These are phyloP conservation scores for Sclerotinia sclerotiorum DNA, from an alignment of 2,329 filamentous ascomycete species.

Conservation along the genomic window DNA sequence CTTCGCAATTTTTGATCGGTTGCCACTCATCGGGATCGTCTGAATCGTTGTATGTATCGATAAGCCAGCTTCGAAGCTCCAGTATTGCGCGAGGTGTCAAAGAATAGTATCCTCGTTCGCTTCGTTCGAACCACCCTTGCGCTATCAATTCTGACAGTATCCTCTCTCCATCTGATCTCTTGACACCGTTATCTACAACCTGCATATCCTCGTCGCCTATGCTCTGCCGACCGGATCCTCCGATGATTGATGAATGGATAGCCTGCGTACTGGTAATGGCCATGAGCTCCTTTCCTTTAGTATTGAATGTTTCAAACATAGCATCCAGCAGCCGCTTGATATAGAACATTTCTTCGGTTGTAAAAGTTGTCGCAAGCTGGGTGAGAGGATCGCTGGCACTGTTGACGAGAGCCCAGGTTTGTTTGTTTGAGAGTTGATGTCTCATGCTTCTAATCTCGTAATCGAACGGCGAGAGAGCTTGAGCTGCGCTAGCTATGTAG, in stretches of 20 bases:
- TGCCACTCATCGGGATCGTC: constrained; percentile 61
- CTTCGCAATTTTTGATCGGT: constrained; percentile 82
- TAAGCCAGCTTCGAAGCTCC: constrained; percentile 80
- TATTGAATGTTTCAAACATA: constrained; percentile 91
- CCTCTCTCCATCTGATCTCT: constrained; percentile 73
- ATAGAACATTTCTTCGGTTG: constrained; percentile 82
- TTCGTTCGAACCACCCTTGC: constrained; percentile 84
- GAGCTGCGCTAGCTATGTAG: constrained; percentile 69
- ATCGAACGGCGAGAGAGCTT: constrained; percentile 75
- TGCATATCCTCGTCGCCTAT: constrained; percentile 36
- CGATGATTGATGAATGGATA: constrained; percentile 64
- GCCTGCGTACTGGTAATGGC: constrained; percentile 79
- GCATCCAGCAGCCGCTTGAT: constrained; percentile 83
- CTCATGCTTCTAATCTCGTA: constrained; percentile 77
- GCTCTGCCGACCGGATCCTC: constrained; percentile 44
- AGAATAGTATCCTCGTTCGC: constrained; percentile 68
- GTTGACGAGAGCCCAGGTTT: constrained; percentile 85
- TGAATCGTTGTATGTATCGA: constrained; percentile 86
- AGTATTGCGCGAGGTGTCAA: constrained; percentile 76
- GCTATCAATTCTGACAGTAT: constrained; percentile 68
- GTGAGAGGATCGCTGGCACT: constrained; percentile 80
- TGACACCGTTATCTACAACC: constrained; percentile 58
- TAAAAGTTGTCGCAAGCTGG: constrained; percentile 80
- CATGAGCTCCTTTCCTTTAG: constrained; percentile 75
- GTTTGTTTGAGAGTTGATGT: constrained; percentile 65